Percentiles rank a stretch among this genome's conserved stretches.
Conservation (phyloP, 2,329 filamentous ascomycete species). For the Purpureocillium lavendulum region DNA sequence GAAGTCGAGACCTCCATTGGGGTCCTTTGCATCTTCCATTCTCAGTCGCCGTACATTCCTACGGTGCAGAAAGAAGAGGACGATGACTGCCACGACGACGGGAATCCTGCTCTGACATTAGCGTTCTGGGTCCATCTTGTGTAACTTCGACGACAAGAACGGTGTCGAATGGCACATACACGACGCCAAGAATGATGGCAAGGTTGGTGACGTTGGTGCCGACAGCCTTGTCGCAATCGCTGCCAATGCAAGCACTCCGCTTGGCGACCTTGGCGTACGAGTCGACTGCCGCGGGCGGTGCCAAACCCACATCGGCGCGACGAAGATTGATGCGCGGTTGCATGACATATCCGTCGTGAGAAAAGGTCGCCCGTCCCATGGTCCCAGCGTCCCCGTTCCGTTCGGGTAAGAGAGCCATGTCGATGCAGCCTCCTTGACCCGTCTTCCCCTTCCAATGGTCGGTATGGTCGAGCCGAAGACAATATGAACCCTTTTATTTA, state of each 20-base stretch:
- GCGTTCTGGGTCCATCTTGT: conserved; percentile 4
- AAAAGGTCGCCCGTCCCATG: conserved; percentile 9
- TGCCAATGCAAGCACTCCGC: conserved; percentile 10
- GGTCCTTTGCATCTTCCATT: conserved; percentile 75
- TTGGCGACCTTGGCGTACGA: neutral
- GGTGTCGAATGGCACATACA: too few relatives aligned
- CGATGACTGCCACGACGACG: conserved; percentile 53
- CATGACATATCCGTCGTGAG: conserved; percentile 13
- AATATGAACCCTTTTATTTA: too few relatives aligned
- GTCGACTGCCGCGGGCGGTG: neutral
- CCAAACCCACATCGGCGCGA: conserved; percentile 9
- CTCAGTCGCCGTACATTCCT: conserved; percentile 64
- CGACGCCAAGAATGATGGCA: conserved; percentile 59
- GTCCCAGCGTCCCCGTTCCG: neutral
- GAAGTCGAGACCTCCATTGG: conserved; percentile 88
- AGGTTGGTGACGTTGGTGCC: conserved; percentile 48
- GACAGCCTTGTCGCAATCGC: conserved; percentile 53
- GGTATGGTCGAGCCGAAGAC: too few relatives aligned
- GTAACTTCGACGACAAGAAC: too few relatives aligned
- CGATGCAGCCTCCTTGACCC: conserved; percentile 1
- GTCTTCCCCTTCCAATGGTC: neutral
- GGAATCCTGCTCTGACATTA: conserved; percentile 56
- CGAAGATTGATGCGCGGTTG: conserved; percentile 17
- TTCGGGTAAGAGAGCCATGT: conserved; percentile 3
- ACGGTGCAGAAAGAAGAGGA: conserved; percentile 71